Conservation (phyloP, 371 early-diverging fungal species). For the Syncephalis fuscata region DNA sequence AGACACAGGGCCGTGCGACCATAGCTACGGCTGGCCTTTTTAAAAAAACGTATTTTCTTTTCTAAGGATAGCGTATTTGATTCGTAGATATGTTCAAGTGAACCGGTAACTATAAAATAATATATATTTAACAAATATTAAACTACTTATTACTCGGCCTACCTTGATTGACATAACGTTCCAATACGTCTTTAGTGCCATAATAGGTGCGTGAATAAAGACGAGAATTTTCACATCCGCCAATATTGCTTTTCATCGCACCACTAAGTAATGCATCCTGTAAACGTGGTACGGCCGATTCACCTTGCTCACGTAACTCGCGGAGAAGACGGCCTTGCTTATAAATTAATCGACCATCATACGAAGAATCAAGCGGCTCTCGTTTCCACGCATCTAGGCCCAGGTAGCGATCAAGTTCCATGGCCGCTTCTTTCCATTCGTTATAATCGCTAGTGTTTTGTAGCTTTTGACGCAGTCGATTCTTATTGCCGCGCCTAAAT, state of each 20-base stretch:
- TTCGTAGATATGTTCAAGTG: slow-evolving; percentile 39
- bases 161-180: not conserved
- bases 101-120: slow-evolving; percentile 7
- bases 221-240: slow-evolving; percentile 57
- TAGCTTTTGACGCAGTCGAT: slow-evolving; percentile 24
- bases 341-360: slow-evolving; percentile 47
- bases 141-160: slow-evolving; percentile 2
- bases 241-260: slow-evolving; percentile 64
- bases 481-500: slow-evolving; percentile 34
- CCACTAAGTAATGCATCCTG: slow-evolving; percentile 23
- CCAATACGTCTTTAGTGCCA: slow-evolving; percentile 40
- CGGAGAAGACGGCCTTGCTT: slow-evolving; percentile 29
- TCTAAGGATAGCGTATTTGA: slow-evolving; percentile 21
- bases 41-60: slow-evolving; percentile 56
- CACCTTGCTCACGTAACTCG: slow-evolving; percentile 3
- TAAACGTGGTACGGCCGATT: not conserved
- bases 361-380: slow-evolving; percentile 36
- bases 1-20: slow-evolving; percentile 81
- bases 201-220: slow-evolving; percentile 59
- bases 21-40: slow-evolving; percentile 52
- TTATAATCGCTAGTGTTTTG: slow-evolving; percentile 32
- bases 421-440: slow-evolving; percentile 55
- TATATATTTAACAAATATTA: slow-evolving; percentile 11
- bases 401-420: slow-evolving; percentile 47
- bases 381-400: slow-evolving; percentile 56